Evolutionary conservation across 2,329 filamentous ascomycete species (phyloP).

Genomic region (Blumeria graminis): DNA sequence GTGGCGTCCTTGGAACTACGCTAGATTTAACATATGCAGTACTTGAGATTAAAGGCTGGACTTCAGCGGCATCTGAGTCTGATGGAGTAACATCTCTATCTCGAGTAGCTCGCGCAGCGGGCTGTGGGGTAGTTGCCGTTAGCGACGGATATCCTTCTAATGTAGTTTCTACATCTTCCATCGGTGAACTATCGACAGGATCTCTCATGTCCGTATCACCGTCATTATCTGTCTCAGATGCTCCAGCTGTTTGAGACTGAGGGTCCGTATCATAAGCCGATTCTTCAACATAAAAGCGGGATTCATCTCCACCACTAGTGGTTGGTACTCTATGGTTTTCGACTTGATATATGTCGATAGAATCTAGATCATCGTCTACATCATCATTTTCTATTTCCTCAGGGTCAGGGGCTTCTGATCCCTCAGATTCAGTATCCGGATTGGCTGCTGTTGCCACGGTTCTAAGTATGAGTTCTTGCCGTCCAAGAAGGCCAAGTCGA

Average conservation of each 20-base stretch:
- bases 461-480: conserved; percentile 7
- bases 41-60: conserved; percentile 31
- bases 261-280: background rate
- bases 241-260: conserved; percentile 3
- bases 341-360: conserved; percentile 11
- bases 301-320: conserved; percentile 13
- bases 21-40: conserved; percentile 38
- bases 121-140: conserved; percentile 24
- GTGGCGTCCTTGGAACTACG: conserved; percentile 63
- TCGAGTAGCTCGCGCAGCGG: conserved; percentile 21
- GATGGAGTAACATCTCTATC: conserved; percentile 43
- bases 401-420: conserved; percentile 5
- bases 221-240: conserved; percentile 16
- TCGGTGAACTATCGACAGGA: conserved; percentile 27
- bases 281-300: conserved; percentile 4
- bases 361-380: conserved; percentile 38
- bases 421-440: conserved; percentile 8
- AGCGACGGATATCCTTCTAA: conserved; percentile 49
- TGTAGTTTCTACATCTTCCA: conserved; percentile 56
- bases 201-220: conserved; percentile 22
- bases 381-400: conserved; percentile 6
- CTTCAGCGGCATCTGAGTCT: conserved; percentile 46
- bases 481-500: conserved; percentile 6
- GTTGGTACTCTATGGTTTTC: conserved; percentile 1
- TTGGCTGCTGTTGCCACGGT: conserved; percentile 5